These are phyloP conservation scores for Comarum palustre DNA, from an alignment of 306 rosid genomes.

Conservation along the genomic window DNA sequence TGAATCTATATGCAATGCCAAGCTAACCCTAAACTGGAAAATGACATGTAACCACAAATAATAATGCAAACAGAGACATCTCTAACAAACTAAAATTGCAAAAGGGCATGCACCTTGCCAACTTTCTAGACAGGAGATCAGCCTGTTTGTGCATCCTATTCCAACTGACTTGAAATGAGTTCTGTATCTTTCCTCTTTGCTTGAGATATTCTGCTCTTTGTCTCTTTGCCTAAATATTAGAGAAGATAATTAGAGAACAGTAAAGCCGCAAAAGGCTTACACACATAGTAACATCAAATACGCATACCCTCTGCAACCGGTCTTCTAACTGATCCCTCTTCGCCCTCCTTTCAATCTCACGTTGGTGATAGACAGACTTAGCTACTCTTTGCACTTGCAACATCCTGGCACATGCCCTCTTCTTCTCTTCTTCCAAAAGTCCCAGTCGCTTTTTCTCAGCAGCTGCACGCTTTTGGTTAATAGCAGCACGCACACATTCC, in stretches of 20 bases:
- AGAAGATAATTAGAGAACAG: neutral
- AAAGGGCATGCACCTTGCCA: constrained; percentile 56
- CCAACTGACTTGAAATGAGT: constrained; percentile 42
- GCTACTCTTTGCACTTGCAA: constrained; percentile 75
- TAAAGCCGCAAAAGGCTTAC: constrained; percentile 13
- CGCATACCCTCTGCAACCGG: constrained; percentile 79
- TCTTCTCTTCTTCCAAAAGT: constrained; percentile 82
- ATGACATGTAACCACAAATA: neutral
- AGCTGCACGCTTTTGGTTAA: constrained; percentile 77
- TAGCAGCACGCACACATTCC: constrained; percentile 85
- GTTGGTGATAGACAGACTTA: constrained; percentile 71
- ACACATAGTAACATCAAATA: constrained; percentile 9
- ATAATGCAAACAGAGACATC: neutral
- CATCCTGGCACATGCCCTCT: constrained; percentile 69
- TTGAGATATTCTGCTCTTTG: constrained; percentile 85
- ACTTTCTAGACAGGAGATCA: constrained; percentile 63
- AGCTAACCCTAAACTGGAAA: neutral
- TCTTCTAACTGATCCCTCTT: constrained; percentile 79
- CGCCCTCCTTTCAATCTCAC: constrained; percentile 81
- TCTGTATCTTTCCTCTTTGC: constrained; percentile 64
- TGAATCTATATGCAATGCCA: neutral
- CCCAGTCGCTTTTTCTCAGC: constrained; percentile 81
- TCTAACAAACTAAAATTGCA: neutral
- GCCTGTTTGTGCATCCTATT: constrained; percentile 62
- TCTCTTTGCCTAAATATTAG: constrained; percentile 62